Evolutionary conservation across 2,329 filamentous ascomycete genomes (phyloP), one percentile per base, ranked within the genome.

Genomic region (Aspergillus costaricaensis): DNA sequence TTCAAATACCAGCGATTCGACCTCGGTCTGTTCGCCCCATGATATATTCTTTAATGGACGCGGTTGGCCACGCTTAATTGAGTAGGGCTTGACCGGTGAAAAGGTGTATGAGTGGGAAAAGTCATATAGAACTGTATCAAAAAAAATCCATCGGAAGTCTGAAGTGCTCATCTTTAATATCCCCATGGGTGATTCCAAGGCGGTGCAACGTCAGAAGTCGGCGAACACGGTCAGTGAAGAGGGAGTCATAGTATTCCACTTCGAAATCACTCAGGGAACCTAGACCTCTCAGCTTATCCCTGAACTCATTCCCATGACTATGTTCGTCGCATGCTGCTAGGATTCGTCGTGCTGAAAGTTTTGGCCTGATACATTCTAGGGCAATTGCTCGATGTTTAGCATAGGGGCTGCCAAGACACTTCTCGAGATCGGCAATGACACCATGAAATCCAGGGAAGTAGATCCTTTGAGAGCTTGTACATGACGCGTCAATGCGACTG

Each of bases 111-210:
- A 57, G 21, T 17, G 14, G 21, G 44, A 49, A 51, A 64, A 52
- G 36, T 58, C 44, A 52, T 58, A 58, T 19, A 65, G 49, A 17
- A 63, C 61, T 5, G 52, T 63, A 36, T 63, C 60, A 59, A 61
- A 57, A 14, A 61, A 65, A 23, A n/a, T 65, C 63, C 2, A 27
- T 54, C 39, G 63, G 61, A 1, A 65, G 53, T 9, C 61, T 59
- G 30, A 65, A 65, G 53, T 61, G 58, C 25, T 63, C 61, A 50
- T 65, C 63, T 50, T 51, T 47, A 32, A 65, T 39, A 52, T 63
- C 61, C 19, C 58, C 51, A 51, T 65, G 58, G 1, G 57, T 61
- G 27, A 65, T 59, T 19, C 58, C 61, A 12, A 65, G 48, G 7
- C 15, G 25, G 39, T 65, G 63, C 23, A 65, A 48, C 36, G 38